A percentile compares a stretch with the other conserved stretches of the same genome.
These are phyloP conservation scores for Cryptosporidium xiaoi DNA, from an alignment of 169 alveolate species.

Conservation along the genomic window DNA sequence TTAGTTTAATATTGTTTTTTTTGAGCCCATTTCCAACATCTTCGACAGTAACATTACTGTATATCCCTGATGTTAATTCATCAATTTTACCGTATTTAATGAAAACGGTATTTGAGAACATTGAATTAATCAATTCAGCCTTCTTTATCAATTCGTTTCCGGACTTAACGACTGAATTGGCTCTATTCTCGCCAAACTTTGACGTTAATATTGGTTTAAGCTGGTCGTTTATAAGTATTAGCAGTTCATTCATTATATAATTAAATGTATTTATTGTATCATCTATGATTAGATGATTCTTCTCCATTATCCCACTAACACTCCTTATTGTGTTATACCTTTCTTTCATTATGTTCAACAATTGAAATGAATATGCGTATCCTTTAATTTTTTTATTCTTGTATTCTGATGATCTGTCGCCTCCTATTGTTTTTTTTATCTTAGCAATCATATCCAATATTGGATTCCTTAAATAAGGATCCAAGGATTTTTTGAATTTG, in stretches of 20 bases:
- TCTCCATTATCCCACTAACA: background rate
- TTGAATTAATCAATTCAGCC: constrained; percentile 33
- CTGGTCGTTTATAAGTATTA: constrained; percentile 25
- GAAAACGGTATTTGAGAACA: constrained; percentile 13
- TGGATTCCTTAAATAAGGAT: constrained; percentile 17
- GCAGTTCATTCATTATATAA: constrained; percentile 23
- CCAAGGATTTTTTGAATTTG: background rate
- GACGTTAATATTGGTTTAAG: constrained; percentile 5
- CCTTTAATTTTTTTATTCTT: background rate
- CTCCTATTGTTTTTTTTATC: background rate
- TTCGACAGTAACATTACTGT: background rate
- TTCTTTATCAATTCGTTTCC: constrained; percentile 26
- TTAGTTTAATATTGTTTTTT: background rate
- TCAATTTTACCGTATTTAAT: constrained; percentile 18
- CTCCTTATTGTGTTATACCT: constrained; percentile 15
- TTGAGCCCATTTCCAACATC: background rate
- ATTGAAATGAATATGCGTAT: constrained; percentile 3
- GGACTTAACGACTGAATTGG: background rate
- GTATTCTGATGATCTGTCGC: too few relatives aligned
- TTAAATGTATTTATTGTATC: constrained; percentile 1
- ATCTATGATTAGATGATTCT: background rate
- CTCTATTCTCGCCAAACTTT: background rate
- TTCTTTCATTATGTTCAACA: constrained; percentile 28
- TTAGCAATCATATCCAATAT: background rate
- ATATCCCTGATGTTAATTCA: too few relatives aligned